A percentile compares a stretch with the other conserved stretches of the same genome.
Conservation (phyloP, 106 monocot species). For the Dioscorea dumetorum region DNA sequence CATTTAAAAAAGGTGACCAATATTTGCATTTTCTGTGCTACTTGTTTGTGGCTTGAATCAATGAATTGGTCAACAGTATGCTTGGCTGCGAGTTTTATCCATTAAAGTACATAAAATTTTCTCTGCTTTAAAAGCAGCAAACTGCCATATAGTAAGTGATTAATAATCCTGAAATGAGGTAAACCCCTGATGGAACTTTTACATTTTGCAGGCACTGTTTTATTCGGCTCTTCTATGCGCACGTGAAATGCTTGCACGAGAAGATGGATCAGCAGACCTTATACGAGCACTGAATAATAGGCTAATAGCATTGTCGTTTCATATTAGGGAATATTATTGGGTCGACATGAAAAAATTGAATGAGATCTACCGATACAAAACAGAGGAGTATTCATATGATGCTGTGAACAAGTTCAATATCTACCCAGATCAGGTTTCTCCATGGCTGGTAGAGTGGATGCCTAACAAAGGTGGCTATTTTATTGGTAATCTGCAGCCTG, state of each 20-base stretch:
- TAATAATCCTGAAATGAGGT: too few relatives aligned
- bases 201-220: slow-evolving; percentile 70
- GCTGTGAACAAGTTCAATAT: slow-evolving; percentile 99
- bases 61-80: too few relatives aligned
- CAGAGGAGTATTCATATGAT: slow-evolving; percentile 98
- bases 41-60: too few relatives aligned
- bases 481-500: slow-evolving; percentile 95
- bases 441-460: slow-evolving; percentile 99
- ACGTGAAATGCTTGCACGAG: slow-evolving; percentile 91
- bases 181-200: too few relatives aligned
- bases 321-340: slow-evolving; percentile 98
- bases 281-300: slow-evolving; percentile 89
- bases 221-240: slow-evolving; percentile 93
- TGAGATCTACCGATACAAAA: slow-evolving; percentile 97
- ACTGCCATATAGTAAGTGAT: too few relatives aligned
- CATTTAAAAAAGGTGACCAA: too few relatives aligned
- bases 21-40: too few relatives aligned
- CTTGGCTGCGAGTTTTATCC: too few relatives aligned
- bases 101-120: too few relatives aligned
- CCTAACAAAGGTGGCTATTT: slow-evolving; percentile 88
- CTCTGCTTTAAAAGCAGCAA: too few relatives aligned
- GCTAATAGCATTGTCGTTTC: slow-evolving; percentile 88
- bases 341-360: slow-evolving; percentile 95
- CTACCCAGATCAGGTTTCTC: slow-evolving; percentile 90
- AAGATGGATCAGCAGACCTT: slow-evolving; percentile 94